Percentiles rank a stretch among this genome's conserved stretches.
These are phyloP conservation scores for Leptographium wingfieldii DNA, from an alignment of 2,329 filamentous ascomycete genomes.

Conservation along the genomic window DNA sequence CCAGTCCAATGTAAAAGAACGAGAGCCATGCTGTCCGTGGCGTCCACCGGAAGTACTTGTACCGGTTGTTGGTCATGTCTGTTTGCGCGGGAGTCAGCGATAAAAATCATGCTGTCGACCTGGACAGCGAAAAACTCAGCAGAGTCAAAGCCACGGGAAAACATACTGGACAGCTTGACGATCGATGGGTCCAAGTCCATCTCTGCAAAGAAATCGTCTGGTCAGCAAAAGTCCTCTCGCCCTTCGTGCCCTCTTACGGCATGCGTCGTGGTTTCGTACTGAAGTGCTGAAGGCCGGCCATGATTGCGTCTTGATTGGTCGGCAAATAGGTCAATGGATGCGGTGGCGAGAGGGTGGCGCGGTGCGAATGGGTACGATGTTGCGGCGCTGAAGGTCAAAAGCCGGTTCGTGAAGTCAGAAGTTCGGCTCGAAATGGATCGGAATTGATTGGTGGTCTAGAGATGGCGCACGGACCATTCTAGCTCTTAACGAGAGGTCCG, in stretches of 20 bases:
- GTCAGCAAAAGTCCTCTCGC: constrained; percentile 16
- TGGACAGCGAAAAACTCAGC: not conserved
- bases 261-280: constrained; percentile 19
- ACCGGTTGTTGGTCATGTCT: constrained; percentile 77
- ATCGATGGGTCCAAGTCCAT: constrained; percentile 34
- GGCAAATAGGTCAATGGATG: constrained; percentile 1
- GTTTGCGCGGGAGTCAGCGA: constrained; percentile 2
- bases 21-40: constrained; percentile 67
- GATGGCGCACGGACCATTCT: not conserved
- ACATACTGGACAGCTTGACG: constrained; percentile 32
- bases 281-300: constrained; percentile 31
- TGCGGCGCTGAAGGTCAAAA: not conserved
- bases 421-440: constrained; percentile 8
- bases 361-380: not conserved
- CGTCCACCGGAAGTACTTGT: constrained; percentile 95
- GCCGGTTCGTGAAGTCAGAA: not conserved
- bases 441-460: constrained; percentile 10
- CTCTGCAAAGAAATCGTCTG: constrained; percentile 19
- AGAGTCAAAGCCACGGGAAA: not conserved
- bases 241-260: not conserved
- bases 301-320: constrained; percentile 19
- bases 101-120: constrained; percentile 5
- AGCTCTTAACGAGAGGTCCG: not conserved
- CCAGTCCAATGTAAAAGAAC: constrained; percentile 60
- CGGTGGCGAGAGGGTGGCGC: not conserved